Evolutionary conservation across 257 asterid genomes (phyloP).

Genomic region (Striga asiatica): DNA sequence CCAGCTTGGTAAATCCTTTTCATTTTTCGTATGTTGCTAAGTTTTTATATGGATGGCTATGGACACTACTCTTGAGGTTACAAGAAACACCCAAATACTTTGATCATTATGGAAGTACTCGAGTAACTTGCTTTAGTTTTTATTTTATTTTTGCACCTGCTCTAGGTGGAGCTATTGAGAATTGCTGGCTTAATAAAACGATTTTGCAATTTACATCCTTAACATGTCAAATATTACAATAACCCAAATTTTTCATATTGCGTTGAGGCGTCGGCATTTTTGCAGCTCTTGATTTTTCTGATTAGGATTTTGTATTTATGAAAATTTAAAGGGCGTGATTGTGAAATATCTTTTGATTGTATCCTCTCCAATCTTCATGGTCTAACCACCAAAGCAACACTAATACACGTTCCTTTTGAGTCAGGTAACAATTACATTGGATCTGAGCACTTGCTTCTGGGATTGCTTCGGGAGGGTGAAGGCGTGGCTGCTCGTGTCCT

Average conservation of each 20-base stretch:
- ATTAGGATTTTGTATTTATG: neutral
- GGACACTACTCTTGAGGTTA: neutral
- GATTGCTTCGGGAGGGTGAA: slow-evolving; percentile 96
- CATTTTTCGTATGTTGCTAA: neutral
- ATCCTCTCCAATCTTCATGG: neutral
- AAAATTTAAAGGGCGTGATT: neutral
- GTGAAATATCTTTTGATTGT: neutral
- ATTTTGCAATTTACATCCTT: too few relatives aligned
- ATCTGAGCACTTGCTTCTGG: slow-evolving; percentile 92
- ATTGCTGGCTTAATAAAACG: too few relatives aligned
- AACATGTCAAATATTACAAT: neutral
- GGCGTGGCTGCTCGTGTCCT: slow-evolving; percentile 98
- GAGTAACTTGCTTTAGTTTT: neutral
- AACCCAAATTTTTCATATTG: neutral
- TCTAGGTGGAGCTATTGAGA: neutral
- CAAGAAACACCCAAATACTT: neutral
- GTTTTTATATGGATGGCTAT: neutral
- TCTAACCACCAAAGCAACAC: neutral
- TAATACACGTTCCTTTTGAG: slow-evolving; percentile 9
- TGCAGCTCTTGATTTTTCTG: neutral
- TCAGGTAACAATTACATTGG: slow-evolving; percentile 98
- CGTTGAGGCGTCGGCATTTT: neutral
- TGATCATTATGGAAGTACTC: too few relatives aligned
- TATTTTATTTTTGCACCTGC: neutral
- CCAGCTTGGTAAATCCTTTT: slow-evolving; percentile 63